Percentiles rank a stretch among this genome's conserved stretches.
These are phyloP conservation scores for Sophora flavescens DNA, from an alignment of 306 rosid genomes.

Conservation along the genomic window DNA sequence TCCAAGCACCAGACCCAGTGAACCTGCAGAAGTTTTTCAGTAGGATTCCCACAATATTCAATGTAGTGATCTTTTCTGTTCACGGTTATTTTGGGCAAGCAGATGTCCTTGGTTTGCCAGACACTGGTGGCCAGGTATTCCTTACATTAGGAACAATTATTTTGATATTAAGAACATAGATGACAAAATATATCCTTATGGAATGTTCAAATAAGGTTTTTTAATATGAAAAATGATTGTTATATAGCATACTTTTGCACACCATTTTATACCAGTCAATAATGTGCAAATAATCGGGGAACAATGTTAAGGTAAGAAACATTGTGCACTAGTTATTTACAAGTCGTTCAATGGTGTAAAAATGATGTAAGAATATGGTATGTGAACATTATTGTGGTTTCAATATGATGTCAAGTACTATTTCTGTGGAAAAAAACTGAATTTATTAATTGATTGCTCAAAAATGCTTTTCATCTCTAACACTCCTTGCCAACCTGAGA, in stretches of 20 bases:
- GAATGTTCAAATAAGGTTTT: background rate
- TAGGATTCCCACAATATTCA: slow-evolving; percentile 81
- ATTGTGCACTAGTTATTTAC: no score
- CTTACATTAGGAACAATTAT: slow-evolving; percentile 1
- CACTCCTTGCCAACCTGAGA: slow-evolving; percentile 8
- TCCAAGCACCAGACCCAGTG: slow-evolving; percentile 86
- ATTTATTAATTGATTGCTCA: background rate
- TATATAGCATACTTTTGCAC: background rate
- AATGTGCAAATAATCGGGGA: background rate
- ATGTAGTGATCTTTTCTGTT: slow-evolving; percentile 82
- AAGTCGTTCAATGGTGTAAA: background rate
- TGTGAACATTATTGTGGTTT: background rate
- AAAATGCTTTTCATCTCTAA: background rate
- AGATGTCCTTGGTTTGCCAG: slow-evolving; percentile 93
- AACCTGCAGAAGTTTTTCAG: slow-evolving; percentile 72
- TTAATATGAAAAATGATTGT: background rate
- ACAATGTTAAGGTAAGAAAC: background rate
- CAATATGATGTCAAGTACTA: background rate
- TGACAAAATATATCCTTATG: background rate
- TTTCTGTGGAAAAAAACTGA: background rate
- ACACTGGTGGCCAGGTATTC: slow-evolving; percentile 93
- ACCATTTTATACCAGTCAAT: background rate
- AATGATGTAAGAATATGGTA: background rate
- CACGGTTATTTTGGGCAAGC: slow-evolving; percentile 98
- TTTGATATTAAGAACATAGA: slow-evolving; percentile 2